Base-by-base conservation (phyloP, 2,329 filamentous ascomycete genomes). In the Sphaerulina musiva region DNA sequence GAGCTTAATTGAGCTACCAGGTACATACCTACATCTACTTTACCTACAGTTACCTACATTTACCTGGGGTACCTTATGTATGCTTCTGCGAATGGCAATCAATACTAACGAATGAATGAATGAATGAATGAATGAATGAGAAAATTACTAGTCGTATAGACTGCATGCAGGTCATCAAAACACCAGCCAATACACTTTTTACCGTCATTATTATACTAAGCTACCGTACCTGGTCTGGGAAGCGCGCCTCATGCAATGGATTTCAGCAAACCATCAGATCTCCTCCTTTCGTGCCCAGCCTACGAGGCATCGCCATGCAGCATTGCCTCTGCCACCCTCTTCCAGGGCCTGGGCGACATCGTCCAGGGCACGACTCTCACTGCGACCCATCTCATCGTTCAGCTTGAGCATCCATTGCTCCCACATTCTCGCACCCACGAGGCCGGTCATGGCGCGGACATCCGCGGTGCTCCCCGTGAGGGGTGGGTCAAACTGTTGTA, bases 381-480 rank as follows among this genome's bases (percentile, higher is more conserved):
- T 76, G 67, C 89, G 84, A 26, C 87, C 86, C 67, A 89, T 93
- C 76, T 96, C 91, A 73, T 85, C 81, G 74, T 93, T 87, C 65
- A 92, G 80, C 66, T 89, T 88, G 62, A 96, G 74, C 70, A 97
- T 80, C 93, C 93, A 98, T 69, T 89, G 87, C 79, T 98, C 93
- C 92, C 91, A 98, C 69, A 85, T 84, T 84, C 90, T 93, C 26
- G 86, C 85, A 4, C 89, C 93, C 0, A 92, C 82, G 40, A 97
- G 74, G 17, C 91, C 91, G 10, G 87, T 86, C 60, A 95, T 77
- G 40, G 68, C 68, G 17, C 66, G 63, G n/a, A 70, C 68, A 44
- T 68, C 67, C 23, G 59, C 58, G 7, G 68, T 70, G 47, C 63
- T 68, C 32, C 70, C 70, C 17, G 66, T 68, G 42, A 69, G 57